These are phyloP conservation scores for Amanita polypyramis DNA, from an alignment of 768 basidiomycete species.

Conservation along the genomic window DNA sequence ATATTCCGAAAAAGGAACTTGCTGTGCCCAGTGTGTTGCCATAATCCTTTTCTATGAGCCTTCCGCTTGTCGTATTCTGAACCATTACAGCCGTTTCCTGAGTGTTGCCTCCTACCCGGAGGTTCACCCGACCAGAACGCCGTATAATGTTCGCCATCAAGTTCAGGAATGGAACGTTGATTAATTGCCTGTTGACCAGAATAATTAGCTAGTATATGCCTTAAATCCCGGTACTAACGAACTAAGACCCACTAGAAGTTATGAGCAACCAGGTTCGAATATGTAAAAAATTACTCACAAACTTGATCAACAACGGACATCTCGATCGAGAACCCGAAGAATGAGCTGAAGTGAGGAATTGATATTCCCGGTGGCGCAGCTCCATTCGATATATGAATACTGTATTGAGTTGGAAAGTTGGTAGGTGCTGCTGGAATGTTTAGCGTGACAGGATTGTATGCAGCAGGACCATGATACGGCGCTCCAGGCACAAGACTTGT, in stretches of 20 bases:
- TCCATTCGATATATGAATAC: constrained; percentile 5
- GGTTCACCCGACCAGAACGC: constrained; percentile 48
- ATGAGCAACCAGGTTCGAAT: background rate
- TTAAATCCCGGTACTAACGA: background rate
- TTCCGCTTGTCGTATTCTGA: constrained; percentile 32
- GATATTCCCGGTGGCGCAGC: constrained; percentile 18
- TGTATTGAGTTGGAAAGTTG: constrained; percentile 7
- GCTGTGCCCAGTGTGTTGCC: constrained; percentile 12
- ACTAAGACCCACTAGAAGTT: background rate
- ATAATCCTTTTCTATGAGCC: constrained; percentile 18
- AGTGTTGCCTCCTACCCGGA: constrained; percentile 72
- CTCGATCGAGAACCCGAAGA: constrained; percentile 70
- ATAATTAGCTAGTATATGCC: background rate
- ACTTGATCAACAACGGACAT: constrained; percentile 62
- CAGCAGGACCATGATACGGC: background rate
- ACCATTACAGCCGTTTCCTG: constrained; percentile 57
- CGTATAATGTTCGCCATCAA: constrained; percentile 57
- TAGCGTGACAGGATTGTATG: background rate
- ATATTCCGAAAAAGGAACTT: background rate
- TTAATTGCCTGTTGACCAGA: constrained; percentile 26
- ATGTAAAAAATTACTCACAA: constrained; percentile 28
- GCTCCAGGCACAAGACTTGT: background rate
- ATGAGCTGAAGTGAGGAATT: constrained; percentile 38
- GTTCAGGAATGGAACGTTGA: constrained; percentile 61
- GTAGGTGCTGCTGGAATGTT: background rate